Conservation (phyloP, 352 stramenopile genomes). For the Thraustochytrium sp. region DNA sequence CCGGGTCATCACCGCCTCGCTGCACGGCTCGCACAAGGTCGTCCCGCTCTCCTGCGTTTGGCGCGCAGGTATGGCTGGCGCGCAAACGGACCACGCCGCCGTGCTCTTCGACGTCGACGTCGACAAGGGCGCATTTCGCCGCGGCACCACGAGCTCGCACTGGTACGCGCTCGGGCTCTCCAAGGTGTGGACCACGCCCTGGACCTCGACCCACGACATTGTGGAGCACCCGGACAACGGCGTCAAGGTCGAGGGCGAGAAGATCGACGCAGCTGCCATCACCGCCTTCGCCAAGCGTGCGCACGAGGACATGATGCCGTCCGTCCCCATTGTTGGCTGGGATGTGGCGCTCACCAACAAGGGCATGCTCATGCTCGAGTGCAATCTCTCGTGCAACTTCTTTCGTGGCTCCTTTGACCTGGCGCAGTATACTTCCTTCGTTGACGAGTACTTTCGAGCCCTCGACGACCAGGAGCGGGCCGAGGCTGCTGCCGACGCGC, state of each 20-base stretch:
- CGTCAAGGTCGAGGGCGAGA: constrained; percentile 65
- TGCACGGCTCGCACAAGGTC: constrained; percentile 48
- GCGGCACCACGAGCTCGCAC: constrained; percentile 91
- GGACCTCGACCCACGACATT: constrained; percentile 74
- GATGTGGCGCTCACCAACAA: constrained; percentile 83
- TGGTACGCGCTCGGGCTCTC: constrained; percentile 83
- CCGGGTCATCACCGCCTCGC: constrained; percentile 90
- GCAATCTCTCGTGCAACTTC: constrained; percentile 90
- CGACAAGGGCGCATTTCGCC: constrained; percentile 79
- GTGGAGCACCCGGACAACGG: constrained; percentile 78
- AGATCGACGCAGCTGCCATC: constrained; percentile 76
- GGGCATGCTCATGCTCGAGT: constrained; percentile 70
- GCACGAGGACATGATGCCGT: constrained; percentile 80
- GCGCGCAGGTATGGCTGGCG: constrained; percentile 61
- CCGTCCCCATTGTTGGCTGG: constrained; percentile 83
- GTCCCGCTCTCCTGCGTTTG: constrained; percentile 66
- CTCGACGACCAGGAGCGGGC: constrained; percentile 42
- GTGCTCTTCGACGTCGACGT: constrained; percentile 97
- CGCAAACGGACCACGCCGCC: constrained; percentile 90
- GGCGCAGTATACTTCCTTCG: constrained; percentile 72
- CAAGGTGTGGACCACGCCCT: constrained; percentile 64
- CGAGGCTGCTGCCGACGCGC: no score
- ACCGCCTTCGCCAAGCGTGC: constrained; percentile 73
- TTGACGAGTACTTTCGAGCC: constrained; percentile 72
- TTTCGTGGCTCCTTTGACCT: constrained; percentile 83